Base-by-base conservation (phyloP, 805 yeast species). In the Tetrapisispora fleetii region DNA sequence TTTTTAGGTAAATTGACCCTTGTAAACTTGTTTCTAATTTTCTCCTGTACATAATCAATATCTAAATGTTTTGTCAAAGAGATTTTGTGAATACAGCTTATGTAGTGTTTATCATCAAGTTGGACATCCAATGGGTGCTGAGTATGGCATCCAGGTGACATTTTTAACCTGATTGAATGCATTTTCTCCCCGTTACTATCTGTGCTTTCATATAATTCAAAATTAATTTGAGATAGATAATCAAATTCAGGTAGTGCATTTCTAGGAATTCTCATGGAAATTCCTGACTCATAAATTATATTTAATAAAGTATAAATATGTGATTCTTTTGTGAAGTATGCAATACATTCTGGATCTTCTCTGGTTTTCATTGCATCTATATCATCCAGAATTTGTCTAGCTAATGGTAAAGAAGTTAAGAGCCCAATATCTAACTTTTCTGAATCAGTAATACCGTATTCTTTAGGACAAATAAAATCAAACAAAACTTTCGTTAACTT, bases 391-490 rank as follows among this genome's bases (percentile, higher is more conserved):
- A 93, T 84, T 67, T 88, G 95, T 64, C 81, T 85, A 1, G 96
- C 95, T 57, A 93, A 74, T 1, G 99, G 99, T 58, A 93, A 74
- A 2, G 96, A 87, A 0, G 99, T 93, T 57, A 93, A 72, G 49
- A 93, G 71, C 4, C 99, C 99, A 69, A 93, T 93, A 63, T 93
- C 99, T 51, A 93, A 75, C 63, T 93, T 93, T 66, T 93, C 99
- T 58, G 84, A 83, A 60, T 89, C 95, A 54, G 90, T 88, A 57
- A 93, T 93, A 54, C 99, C 99, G 63, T 93, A 93, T 63, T 93
- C 99, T 66, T 93, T 98, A 10, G 99, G 99, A 67, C 98, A 93
- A 44, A 93, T 89, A 62, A 91, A 93, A 67, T 93, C 99, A 70
- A 93, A 93, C 53, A 93, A 69, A 7, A 93, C 96, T 65, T 93